These are phyloP conservation scores for Cryptomeria japonica DNA, from an alignment of 75 land plant species.

Conservation along the genomic window DNA sequence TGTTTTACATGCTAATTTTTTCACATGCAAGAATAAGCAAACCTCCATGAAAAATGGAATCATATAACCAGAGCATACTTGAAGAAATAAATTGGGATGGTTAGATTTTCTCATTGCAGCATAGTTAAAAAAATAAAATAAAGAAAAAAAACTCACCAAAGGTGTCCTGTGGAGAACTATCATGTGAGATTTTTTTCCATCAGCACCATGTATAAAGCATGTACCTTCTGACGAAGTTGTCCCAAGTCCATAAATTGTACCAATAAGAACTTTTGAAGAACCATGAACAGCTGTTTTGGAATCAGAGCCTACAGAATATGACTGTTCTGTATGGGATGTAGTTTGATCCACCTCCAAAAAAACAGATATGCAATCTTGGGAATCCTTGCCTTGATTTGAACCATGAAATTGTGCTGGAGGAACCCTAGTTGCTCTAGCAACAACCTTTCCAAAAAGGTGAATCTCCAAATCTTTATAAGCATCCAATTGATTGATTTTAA, in stretches of 20 bases:
- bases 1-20: not conserved
- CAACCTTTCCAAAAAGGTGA: slow-evolving; percentile 72
- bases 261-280: slow-evolving; percentile 39
- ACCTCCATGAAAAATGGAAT: not conserved
- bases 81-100: not conserved
- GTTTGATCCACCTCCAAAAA: slow-evolving; percentile 39
- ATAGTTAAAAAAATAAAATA: not conserved
- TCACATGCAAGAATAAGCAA: not conserved
- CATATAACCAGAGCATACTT: not conserved
- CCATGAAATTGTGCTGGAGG: slow-evolving; percentile 31
- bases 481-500: slow-evolving; percentile 17
- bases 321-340: not conserved
- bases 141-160: slow-evolving; percentile 52
- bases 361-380: slow-evolving; percentile 61
- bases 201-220: slow-evolving; percentile 56
- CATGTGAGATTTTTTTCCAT: slow-evolving; percentile 72
- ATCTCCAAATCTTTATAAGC: slow-evolving; percentile 67
- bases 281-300: slow-evolving; percentile 9
- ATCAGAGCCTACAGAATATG: slow-evolving; percentile 11
- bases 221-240: slow-evolving; percentile 56
- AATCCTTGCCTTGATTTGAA: slow-evolving; percentile 21
- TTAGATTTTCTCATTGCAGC: not conserved
- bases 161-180: slow-evolving; percentile 80
- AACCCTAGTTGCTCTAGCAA: slow-evolving; percentile 72
- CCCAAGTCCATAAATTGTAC: slow-evolving; percentile 70